Evolutionary conservation across 2,329 filamentous ascomycete species (phyloP), one percentile per base, ranked within the genome.

Genomic region (Calycina marina): DNA sequence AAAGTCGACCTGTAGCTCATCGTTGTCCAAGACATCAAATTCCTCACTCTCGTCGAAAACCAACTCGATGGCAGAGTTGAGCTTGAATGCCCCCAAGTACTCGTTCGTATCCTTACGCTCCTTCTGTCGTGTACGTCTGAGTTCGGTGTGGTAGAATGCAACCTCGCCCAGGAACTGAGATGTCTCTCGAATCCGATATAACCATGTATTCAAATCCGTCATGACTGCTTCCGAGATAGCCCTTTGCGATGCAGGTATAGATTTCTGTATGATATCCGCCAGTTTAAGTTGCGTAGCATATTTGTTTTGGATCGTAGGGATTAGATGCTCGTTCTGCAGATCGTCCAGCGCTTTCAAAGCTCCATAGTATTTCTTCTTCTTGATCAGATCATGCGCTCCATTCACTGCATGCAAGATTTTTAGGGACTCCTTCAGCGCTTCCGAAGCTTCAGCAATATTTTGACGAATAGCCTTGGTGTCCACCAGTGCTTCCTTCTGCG

Each of bases 121-220:
- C 51, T 85, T 80, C 49, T 93, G 84, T 31, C 88, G 71, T 14
- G 74, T 72, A 41, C 88, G 72, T 27, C 90, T 74, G 52, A 92
- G 71, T 47, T 94, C 81, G 0, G 90, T 98, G 50, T 96, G 85
- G 50, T 92, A 96, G 52, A 98, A 92, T 4, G 90, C 86, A 5
- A 98, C 83, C 54, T 98, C 90, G 4, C 90, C 90, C 5, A 98
- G 61, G 41, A 93, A 94, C 46, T 94, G 88, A 1, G 90, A 94
- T 12, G 85, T 93, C 56, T 98, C 90, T 47, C 90, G 76, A 41
- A 98, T 93, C 14, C 83, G 77, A 50, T 80, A 98, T 6, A 98
- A 65, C 90, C 90, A 98, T 1, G 85, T 94, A 51, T 96, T 96
- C 34, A 98, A 60, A 56, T 98, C 90, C 2, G 73, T 80, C 84